Percentiles rank a stretch among this genome's conserved stretches.
Evolutionary conservation across 257 asterid genomes (phyloP).

Genomic region (Nicotiana otophora): DNA sequence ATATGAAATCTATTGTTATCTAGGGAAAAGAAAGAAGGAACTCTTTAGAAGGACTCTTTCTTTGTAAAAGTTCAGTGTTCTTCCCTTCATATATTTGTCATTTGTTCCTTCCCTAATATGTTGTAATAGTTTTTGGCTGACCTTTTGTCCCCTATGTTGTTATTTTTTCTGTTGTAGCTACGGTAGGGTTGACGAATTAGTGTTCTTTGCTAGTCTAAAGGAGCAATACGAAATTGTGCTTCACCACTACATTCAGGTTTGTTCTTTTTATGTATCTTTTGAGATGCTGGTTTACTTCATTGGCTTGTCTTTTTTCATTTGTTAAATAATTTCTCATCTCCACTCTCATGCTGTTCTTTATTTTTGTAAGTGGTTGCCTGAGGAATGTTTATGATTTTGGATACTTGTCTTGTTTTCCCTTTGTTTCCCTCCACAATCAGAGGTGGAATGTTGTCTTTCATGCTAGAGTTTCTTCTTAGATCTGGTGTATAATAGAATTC

Average conservation of each 20-base stretch:
- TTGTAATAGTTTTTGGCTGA: neutral
- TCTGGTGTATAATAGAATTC: neutral
- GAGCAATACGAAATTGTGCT: constrained; percentile 91
- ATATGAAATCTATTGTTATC: neutral
- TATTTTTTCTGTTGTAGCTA: constrained; percentile 47
- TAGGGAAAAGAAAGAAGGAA: neutral
- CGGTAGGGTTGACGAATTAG: constrained; percentile 96
- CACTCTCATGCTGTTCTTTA: neutral
- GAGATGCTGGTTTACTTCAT: neutral
- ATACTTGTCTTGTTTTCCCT: neutral
- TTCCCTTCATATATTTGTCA: neutral
- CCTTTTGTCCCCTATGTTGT: neutral
- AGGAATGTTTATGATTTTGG: constrained; percentile 1
- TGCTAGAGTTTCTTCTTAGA: neutral
- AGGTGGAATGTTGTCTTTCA: constrained; percentile 1
- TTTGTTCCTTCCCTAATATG: neutral
- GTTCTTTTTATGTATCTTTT: constrained; percentile 19
- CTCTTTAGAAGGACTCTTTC: neutral
- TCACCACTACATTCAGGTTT: constrained; percentile 94
- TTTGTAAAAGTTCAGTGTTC: neutral
- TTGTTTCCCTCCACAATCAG: neutral
- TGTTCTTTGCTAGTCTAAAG: constrained; percentile 90
- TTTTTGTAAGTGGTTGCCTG: neutral
- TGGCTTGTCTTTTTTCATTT: neutral
- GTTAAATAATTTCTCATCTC: neutral